phyloP scores from a whole-genome alignment of 1,139 yeast species.

The Nadsonia commutata region DNA sequence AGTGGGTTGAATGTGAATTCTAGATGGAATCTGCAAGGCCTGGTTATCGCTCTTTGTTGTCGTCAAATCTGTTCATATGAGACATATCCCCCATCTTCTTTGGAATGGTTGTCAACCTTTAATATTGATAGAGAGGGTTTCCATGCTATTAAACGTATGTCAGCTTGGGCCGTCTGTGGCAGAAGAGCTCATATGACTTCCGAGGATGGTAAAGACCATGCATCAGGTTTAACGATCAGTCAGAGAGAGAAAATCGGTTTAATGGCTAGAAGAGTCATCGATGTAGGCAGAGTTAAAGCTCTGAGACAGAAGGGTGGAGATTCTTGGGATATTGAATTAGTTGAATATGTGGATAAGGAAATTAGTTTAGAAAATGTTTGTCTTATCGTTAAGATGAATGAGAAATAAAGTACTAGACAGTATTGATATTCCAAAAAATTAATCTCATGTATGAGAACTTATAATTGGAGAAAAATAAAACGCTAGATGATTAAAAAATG shows the following conservation, averaged over 20 bases:
- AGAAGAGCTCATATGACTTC: slow-evolving; percentile 27
- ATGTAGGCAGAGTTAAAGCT: slow-evolving; percentile 41
- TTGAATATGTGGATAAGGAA: slow-evolving; percentile 41
- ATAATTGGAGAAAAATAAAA: too few species aligned
- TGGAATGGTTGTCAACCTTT: slow-evolving; percentile 19
- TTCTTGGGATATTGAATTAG: slow-evolving; percentile 30
- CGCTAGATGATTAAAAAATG: too few species aligned
- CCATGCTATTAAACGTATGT: slow-evolving; percentile 41
- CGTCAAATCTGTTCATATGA: slow-evolving; percentile 66
- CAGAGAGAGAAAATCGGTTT: slow-evolving; percentile 49
- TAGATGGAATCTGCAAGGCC: slow-evolving; percentile 30
- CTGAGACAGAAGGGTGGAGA: slow-evolving; percentile 27
- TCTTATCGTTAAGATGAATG: slow-evolving; percentile 22
- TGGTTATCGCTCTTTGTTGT: slow-evolving; percentile 87
- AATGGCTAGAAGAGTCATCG: slow-evolving; percentile 55
- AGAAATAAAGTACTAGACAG: too few species aligned
- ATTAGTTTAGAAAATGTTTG: slow-evolving; percentile 64
- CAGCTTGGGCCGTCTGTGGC: slow-evolving; percentile 84
- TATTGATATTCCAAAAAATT: too few species aligned
- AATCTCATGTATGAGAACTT: too few species aligned
- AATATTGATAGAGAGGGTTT: slow-evolving; percentile 30
- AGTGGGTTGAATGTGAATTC: slow-evolving; percentile 8
- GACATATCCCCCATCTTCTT: slow-evolving; percentile 34
- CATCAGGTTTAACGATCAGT: slow-evolving; percentile 28
- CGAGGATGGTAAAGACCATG: slow-evolving; percentile 27